Percentiles rank a stretch among this genome's conserved stretches.
Evolutionary conservation across 108 stramenopile genomes (phyloP).

Genomic region (Cafeteria roenbergensis): DNA sequence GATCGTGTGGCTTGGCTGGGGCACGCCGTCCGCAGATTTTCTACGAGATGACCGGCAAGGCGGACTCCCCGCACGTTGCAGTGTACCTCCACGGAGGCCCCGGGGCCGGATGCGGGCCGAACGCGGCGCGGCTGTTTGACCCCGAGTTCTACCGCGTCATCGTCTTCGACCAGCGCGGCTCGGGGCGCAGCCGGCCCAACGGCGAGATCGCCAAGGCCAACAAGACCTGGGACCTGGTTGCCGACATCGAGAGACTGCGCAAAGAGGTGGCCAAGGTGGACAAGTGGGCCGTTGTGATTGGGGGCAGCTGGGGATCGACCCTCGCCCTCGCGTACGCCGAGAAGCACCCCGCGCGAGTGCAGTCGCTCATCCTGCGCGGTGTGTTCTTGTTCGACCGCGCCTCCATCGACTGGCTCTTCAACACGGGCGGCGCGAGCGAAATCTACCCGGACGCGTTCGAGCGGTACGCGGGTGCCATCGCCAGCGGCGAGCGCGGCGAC

Average conservation of each 20-base stretch:
- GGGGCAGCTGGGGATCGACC: slow-evolving; percentile 6
- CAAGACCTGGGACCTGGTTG: slow-evolving; percentile 8
- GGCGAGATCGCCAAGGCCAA: background rate
- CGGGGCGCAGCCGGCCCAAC: background rate
- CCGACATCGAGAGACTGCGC: slow-evolving; percentile 10
- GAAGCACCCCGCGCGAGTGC: background rate
- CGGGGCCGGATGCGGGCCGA: slow-evolving; percentile 55
- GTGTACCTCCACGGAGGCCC: too few species aligned
- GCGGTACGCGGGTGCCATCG: background rate
- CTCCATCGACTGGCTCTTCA: slow-evolving; percentile 12
- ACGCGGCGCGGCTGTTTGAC: slow-evolving; percentile 61
- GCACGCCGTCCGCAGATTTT: too few species aligned
- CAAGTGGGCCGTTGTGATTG: slow-evolving; percentile 1
- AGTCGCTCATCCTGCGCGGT: slow-evolving; percentile 11
- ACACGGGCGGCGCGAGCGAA: background rate
- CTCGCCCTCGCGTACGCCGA: slow-evolving; percentile 6
- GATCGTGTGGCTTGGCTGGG: too few species aligned
- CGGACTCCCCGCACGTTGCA: too few species aligned
- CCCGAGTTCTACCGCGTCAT: slow-evolving; percentile 20
- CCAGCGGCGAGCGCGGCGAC: slow-evolving; percentile 12
- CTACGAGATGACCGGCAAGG: too few species aligned
- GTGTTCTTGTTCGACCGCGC: background rate
- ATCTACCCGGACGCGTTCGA: slow-evolving; percentile 7
- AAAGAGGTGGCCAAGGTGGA: background rate
- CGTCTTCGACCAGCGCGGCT: slow-evolving; percentile 7